These are phyloP conservation scores for Circinella minor DNA, from an alignment of 371 early-diverging fungal genomes.

Conservation along the genomic window DNA sequence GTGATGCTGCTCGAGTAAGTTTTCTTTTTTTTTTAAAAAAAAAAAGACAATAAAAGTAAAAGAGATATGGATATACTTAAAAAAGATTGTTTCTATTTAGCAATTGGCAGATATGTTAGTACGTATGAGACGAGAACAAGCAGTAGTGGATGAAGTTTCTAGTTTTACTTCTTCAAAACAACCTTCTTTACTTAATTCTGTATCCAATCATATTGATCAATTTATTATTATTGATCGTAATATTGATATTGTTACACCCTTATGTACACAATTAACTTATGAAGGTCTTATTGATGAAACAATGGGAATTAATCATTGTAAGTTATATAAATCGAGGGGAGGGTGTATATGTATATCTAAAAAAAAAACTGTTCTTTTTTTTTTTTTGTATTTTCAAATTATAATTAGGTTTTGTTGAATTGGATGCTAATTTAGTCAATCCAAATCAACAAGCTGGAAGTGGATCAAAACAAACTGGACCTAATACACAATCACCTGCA, in stretches of 20 bases:
- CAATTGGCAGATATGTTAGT: conserved; percentile 79
- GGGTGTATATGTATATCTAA: neutral
- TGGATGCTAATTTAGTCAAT: conserved; percentile 55
- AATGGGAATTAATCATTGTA: conserved; percentile 69
- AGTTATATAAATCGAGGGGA: conserved; percentile 8
- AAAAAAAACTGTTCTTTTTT: too few species aligned
- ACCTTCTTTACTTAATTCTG: conserved; percentile 42
- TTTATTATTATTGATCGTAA: conserved; percentile 89
- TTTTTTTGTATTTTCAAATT: too few species aligned
- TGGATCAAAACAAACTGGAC: conserved; percentile 19
- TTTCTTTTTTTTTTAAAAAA: neutral
- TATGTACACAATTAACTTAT: conserved; percentile 94
- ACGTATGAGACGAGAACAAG: conserved; percentile 84
- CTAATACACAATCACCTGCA: conserved; percentile 9
- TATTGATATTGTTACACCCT: conserved; percentile 88
- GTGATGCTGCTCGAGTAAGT: conserved; percentile 76
- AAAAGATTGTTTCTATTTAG: conserved; percentile 24
- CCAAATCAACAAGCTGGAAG: conserved; percentile 38
- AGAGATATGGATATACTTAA: neutral
- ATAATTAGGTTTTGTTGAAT: conserved; percentile 60
- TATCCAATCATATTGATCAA: conserved; percentile 84
- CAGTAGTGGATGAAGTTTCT: conserved; percentile 57
- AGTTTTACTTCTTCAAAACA: conserved; percentile 45
- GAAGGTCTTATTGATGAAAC: conserved; percentile 91
- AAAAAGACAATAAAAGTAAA: too few species aligned